These are phyloP conservation scores for Wickerhamiella nectarea DNA, from an alignment of 805 yeast species.

Conservation along the genomic window DNA sequence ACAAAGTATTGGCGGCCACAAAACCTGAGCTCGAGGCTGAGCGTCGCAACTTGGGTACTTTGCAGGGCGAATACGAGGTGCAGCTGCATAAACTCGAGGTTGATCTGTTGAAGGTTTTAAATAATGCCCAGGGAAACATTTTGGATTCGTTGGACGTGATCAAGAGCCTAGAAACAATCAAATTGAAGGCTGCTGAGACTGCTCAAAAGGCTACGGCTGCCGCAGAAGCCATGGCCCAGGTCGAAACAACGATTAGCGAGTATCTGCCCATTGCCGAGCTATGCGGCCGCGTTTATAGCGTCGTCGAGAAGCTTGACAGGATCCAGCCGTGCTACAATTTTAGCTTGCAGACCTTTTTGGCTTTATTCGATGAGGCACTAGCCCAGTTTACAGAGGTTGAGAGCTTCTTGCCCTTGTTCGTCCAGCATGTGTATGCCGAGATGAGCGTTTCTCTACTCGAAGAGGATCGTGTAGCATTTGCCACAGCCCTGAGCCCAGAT, in stretches of 20 bases:
- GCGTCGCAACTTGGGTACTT: conserved; percentile 38
- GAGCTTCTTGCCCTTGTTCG: conserved; percentile 29
- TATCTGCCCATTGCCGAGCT: conserved; percentile 44
- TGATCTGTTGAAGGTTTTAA: conserved; percentile 43
- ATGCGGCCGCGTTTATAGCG: conserved; percentile 37
- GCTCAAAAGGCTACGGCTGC: conserved; percentile 43
- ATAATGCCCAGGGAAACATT: conserved; percentile 40
- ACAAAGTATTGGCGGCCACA: conserved; percentile 38
- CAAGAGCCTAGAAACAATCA: conserved; percentile 48
- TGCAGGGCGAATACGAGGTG: conserved; percentile 46
- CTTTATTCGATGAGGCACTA: conserved; percentile 22
- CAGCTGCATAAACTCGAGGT: conserved; percentile 44
- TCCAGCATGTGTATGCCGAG: conserved; percentile 34
- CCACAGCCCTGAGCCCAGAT: conserved; percentile 28
- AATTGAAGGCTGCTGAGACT: conserved; percentile 45
- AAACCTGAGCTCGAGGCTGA: conserved; percentile 55
- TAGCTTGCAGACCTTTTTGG: conserved; percentile 34
- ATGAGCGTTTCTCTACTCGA: conserved; percentile 36
- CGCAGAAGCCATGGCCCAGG: conserved; percentile 37
- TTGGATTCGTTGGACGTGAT: conserved; percentile 54
- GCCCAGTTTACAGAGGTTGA: conserved; percentile 14
- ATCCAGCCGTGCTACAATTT: conserved; percentile 48
- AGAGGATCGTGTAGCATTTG: conserved; percentile 29
- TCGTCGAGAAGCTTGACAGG: conserved; percentile 32
- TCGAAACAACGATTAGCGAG: conserved; percentile 35